These are phyloP conservation scores for Vararia minispora DNA, from an alignment of 768 basidiomycete genomes.

Conservation along the genomic window DNA sequence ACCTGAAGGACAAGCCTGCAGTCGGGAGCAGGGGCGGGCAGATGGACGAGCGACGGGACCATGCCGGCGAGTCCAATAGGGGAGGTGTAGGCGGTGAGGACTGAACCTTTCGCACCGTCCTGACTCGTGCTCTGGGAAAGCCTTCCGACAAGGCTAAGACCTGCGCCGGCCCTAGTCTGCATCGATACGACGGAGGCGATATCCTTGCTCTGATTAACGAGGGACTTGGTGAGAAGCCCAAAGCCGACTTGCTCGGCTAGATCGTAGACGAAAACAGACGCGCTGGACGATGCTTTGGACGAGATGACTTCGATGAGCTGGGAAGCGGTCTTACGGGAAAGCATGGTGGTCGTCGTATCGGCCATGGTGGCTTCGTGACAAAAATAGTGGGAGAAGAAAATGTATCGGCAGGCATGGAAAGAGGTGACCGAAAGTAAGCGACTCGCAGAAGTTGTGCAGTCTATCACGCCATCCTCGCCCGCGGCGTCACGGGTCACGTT, in stretches of 20 bases:
- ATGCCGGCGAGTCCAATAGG: constrained; percentile 77
- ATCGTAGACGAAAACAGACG: constrained; percentile 71
- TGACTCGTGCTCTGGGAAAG: constrained; percentile 71
- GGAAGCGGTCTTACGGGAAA: too few relatives aligned
- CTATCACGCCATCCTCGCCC: too few relatives aligned
- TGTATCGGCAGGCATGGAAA: too few relatives aligned
- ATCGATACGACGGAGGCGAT: constrained; percentile 51
- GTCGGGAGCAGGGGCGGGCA: constrained; percentile 50
- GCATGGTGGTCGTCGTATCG: too few relatives aligned
- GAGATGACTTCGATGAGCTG: constrained; percentile 59
- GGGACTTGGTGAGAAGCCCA: constrained; percentile 59
- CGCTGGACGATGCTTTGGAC: constrained; percentile 43
- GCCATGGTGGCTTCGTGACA: constrained; percentile 1
- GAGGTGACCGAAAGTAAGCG: too few relatives aligned
- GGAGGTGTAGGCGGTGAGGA: constrained; percentile 74
- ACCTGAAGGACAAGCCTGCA: constrained; percentile 74
- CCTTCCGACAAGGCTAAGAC: constrained; percentile 66
- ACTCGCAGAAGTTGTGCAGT: too few relatives aligned
- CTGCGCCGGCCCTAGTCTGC: constrained; percentile 81
- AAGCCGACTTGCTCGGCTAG: constrained; percentile 79
- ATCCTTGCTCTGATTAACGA: constrained; percentile 32
- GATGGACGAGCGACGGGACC: constrained; percentile 63
- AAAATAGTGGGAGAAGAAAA: constrained; percentile 11
- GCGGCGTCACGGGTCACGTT: too few relatives aligned
- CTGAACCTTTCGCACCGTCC: constrained; percentile 44